Base-by-base conservation (phyloP, 805 yeast species). In the Teunomyces tritomae region DNA sequence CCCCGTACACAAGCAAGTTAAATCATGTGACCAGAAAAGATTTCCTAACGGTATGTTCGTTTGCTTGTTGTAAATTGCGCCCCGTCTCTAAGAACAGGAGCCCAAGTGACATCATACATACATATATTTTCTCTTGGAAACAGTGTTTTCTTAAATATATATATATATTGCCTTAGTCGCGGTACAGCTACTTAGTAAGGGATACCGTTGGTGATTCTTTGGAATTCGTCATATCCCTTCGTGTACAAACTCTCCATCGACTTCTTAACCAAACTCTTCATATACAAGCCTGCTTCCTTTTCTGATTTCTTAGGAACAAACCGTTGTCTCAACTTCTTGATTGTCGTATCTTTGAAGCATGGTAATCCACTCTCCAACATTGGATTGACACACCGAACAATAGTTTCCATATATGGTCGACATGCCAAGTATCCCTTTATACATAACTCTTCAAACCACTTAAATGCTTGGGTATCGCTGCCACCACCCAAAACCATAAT, bases 211-310 rank as follows among this genome's bases (percentile, higher is more conserved):
- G 99, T 94, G 55, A 94, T 65, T 59, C 96, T 77, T 70, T 94
- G 99, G 82, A 94, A 94, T 71, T 91, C 97, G 63, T 94, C 99
- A 67, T 94, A 94, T 16, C 97, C 98, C 62, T 85, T 87, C 30
- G 99, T 94, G 61, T 85, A 89, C 58, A 82, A 71, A 68, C 96
- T 87, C 66, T 92, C 98, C 66, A 83, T 86, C 49, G 95, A 84
- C 70, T 85, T 87, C 54, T 74, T 77, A 52, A 94, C 84, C 68
- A 94, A 77, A 1, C 82, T 78, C 53, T 87, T 78, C 83, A 94
- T 86, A 56, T 76, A 80, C 30, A 73, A 59, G 8, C 96, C 89
- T 6, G 97, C 97, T 42, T 92, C 97, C 47, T 81, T 84, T 45
- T 92, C 97, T 28, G 80, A 70, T 67, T 85, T 90, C 24, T 78